Evolutionary conservation across 768 basidiomycete species (phyloP), one percentile per base, ranked within the genome.

Genomic region (Suillus brevipes): DNA sequence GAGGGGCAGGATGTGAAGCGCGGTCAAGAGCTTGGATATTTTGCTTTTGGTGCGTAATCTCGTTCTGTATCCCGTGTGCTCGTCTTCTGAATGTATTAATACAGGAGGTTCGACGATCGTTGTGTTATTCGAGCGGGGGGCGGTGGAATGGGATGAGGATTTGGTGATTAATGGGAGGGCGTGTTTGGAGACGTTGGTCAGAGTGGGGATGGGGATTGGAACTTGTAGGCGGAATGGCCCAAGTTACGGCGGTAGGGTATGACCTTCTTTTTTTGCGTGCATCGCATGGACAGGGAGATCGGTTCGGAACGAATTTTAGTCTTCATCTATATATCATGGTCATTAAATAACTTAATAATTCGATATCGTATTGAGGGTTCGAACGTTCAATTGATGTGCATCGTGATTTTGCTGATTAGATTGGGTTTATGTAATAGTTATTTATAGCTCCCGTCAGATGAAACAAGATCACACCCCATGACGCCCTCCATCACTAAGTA

Each of bases 21-120:
- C 14, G 95, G 95, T 2, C 86, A 99, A 66, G 97, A 98, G 72
- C 86, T 97, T 72, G 93, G 95, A 1, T 97, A 93, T 73, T 98
- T 98, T 72, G 95, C 95, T 0, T 99, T 98, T 70, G 97, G 96
- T 92, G 61, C 5, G 87, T 79, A 7, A 60, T 36, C 5, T 59
- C 3, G 4, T 6, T 40, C 28, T 65, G 58, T 45, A 67, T 52
- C 34, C n/a, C 66, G 42, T 55, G 37, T n/a, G 36, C 23, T 28
- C 28, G 45, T 49, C 25, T 45, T 64, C 12, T 55, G 43, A 4
- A 47, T 53, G 66, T 23, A 8, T 38, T 28, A 1, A 4, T 34
- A 13, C 47, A 94, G 92, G 94, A 63, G 95, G 95, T 1, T 96
- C 94, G 36, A 96, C 95, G 13, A 92, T 97, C 67, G 95, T 99